Conservation (phyloP, 176 grass and related monocot genomes). For the Leersia perrieri region DNA sequence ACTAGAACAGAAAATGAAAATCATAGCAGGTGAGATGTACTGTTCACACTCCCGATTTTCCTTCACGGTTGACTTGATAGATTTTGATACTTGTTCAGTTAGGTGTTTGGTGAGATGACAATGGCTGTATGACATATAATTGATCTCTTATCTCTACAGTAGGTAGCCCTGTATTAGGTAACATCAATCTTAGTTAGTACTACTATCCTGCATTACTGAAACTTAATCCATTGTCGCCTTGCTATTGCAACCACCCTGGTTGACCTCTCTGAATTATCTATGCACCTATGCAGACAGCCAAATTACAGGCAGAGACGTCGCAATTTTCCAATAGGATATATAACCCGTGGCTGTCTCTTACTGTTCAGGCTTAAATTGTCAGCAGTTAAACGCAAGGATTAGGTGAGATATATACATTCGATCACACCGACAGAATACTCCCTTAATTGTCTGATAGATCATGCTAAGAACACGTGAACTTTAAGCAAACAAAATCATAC, state of each 20-base stretch:
- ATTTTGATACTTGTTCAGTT: neutral
- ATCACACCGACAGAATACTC: neutral
- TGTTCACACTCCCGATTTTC: neutral
- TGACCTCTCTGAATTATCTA: neutral
- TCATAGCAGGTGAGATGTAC: neutral
- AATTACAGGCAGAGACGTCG: neutral
- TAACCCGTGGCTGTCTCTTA: neutral
- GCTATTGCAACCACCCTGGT: conserved; percentile 17
- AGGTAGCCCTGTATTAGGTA: conserved; percentile 4
- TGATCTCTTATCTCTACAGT: neutral
- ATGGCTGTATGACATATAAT: neutral
- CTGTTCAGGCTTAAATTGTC: neutral
- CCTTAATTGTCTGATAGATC: neutral
- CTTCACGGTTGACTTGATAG: neutral
- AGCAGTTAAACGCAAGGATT: neutral
- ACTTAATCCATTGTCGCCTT: neutral
- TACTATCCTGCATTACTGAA: neutral
- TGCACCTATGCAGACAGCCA: neutral
- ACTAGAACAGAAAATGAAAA: neutral
- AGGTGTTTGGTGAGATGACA: conserved; percentile 16
- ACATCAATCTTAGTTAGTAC: neutral
- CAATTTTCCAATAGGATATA: neutral
- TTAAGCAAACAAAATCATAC: neutral
- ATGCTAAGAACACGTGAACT: neutral
- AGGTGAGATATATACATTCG: neutral